Conservation (phyloP, 192 early-diverging fungal genomes). For the Chytriomyces sp. region DNA sequence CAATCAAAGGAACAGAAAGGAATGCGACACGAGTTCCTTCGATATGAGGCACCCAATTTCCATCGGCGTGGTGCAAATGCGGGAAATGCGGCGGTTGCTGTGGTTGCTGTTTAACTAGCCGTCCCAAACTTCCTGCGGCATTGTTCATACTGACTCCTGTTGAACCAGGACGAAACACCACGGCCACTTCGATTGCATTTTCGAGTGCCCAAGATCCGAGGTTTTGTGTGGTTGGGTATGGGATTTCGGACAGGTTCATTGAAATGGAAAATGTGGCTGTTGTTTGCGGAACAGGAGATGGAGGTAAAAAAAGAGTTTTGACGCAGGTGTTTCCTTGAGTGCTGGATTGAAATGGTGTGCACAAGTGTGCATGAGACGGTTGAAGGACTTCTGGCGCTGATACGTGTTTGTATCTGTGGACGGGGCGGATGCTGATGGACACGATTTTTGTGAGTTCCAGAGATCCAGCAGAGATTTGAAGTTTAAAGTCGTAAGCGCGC, state of each 20-base stretch:
- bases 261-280: not conserved
- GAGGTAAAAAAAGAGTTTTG: not conserved
- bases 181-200: constrained; percentile 12
- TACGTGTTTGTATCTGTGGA: constrained; percentile 16
- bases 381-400: constrained; percentile 3
- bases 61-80: constrained; percentile 19
- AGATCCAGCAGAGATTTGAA: not conserved
- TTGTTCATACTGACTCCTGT: not conserved
- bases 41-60: not conserved
- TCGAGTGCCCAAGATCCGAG: constrained; percentile 28
- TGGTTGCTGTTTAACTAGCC: constrained; percentile 11
- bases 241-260: not conserved
- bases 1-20: not conserved
- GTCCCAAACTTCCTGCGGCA: not conserved
- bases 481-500: constrained; percentile 15
- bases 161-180: not conserved
- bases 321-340: not conserved
- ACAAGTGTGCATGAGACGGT: constrained; percentile 6
- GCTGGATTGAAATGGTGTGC: constrained; percentile 19
- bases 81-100: not conserved
- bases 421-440: constrained; percentile 13
- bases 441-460: constrained; percentile 11
- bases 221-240: constrained; percentile 21
- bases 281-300: not conserved
- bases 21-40: constrained; percentile 14